A percentile compares a stretch with the other conserved stretches of the same genome.
Evolutionary conservation across 2,329 filamentous ascomycete genomes (phyloP).

Genomic region (Plectosphaerella sp.): DNA sequence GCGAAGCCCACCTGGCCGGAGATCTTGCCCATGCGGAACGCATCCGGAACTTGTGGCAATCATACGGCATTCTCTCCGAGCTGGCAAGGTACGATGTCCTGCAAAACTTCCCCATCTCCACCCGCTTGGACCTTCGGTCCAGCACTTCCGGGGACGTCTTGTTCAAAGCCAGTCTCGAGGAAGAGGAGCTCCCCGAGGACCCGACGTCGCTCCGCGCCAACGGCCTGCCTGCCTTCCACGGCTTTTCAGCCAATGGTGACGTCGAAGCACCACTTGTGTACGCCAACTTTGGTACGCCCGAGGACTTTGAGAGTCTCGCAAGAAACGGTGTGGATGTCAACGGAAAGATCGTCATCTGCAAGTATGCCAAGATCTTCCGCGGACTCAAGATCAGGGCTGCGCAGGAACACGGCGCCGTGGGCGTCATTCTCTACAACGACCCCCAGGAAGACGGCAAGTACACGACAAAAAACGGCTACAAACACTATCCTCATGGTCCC

Average conservation of each 20-base stretch:
- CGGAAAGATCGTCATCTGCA: slow-evolving; percentile 66
- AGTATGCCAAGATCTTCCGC: slow-evolving; percentile 66
- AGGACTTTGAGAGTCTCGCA: slow-evolving; percentile 61
- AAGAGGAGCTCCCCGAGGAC: slow-evolving; percentile 53
- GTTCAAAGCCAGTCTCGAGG: slow-evolving; percentile 37
- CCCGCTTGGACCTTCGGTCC: slow-evolving; percentile 8
- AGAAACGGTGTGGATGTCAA: slow-evolving; percentile 31
- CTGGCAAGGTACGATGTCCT: slow-evolving; percentile 45
- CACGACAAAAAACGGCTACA: slow-evolving; percentile 61
- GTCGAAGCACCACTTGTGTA: slow-evolving; percentile 65
- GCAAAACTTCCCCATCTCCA: slow-evolving; percentile 46
- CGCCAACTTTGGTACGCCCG: slow-evolving; percentile 65
- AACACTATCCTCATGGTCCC: slow-evolving; percentile 64
- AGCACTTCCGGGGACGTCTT: slow-evolving; percentile 27
- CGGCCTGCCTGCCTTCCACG: slow-evolving; percentile 67
- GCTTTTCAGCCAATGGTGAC: slow-evolving; percentile 68
- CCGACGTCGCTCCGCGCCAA: slow-evolving; percentile 56
- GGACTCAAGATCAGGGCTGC: slow-evolving; percentile 70
- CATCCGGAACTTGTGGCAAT: slow-evolving; percentile 17
- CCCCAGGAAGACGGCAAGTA: slow-evolving; percentile 66
- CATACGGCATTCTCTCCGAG: slow-evolving; percentile 14
- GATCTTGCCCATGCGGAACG: slow-evolving; percentile 15
- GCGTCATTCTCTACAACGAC: slow-evolving; percentile 64
- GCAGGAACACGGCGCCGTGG: slow-evolving; percentile 66
- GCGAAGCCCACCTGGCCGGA: slow-evolving; percentile 15